Base-by-base conservation (phyloP, 2,329 filamentous ascomycete genomes). In the Pseudogymnoascus sp. region DNA sequence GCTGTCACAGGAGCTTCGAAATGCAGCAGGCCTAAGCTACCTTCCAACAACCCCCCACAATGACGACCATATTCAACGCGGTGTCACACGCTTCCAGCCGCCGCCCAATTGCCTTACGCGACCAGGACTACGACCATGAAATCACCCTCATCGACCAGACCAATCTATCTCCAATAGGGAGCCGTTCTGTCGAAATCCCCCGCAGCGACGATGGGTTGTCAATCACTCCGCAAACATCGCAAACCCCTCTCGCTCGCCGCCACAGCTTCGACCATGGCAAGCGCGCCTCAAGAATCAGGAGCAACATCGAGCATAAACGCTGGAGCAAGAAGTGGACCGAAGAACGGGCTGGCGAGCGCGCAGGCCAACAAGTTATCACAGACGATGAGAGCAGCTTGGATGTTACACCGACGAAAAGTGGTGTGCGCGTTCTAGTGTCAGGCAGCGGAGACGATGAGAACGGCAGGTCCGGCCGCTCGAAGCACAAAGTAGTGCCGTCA, bases 101-200 rank as follows among this genome's bases (percentile, higher is more conserved):
- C 67, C 82, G 83, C 67, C 79, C 75, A 35, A 70, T 75, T 58
- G 74, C 75, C 60, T 75, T 84, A 61, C 78, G 79, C 70, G 82
- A 84, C 64, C 75, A 74, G 69, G 82, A 86, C 65, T 86, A 85
- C 68, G 84, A 87, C 67, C 87, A 89, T 72, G 84, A 85, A 70
- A 91, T 92, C 68, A 74, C 71, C 65, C 81, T 92, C 35, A 76
- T 89, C 65, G 85, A 90, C 71, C 65, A 65, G 55, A 67, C 68
- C 7, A 59, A 56, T 9, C 34, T 28, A 28, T 30, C 56, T 23
- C 56, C 57, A 21, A 59, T 61, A 58, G 59, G 61, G 19, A 69
- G 61, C 30, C 62, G 21, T n/a, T 66, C 66, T 41, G 52, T 45
- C 9, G 61, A 61, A 10, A 48, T 57, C 18, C 21, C 21, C 5